Conservation (phyloP, 2,329 filamentous ascomycete genomes). For the Penicillium sp. region DNA sequence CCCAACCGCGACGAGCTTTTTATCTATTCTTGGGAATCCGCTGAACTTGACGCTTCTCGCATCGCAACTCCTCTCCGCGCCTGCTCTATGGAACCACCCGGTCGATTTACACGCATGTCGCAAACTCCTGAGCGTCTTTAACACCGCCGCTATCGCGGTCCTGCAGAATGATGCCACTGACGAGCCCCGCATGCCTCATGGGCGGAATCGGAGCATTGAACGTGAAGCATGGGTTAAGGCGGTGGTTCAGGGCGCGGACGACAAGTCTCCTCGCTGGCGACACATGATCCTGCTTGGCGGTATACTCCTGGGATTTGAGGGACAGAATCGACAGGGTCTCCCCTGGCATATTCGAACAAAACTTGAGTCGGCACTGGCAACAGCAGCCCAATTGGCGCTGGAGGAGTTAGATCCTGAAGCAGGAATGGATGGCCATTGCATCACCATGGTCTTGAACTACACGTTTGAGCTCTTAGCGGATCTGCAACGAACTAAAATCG, state of each 20-base stretch:
- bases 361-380: slow-evolving; percentile 71
- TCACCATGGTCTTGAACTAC: slow-evolving; percentile 73
- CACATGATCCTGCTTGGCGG: slow-evolving; percentile 80
- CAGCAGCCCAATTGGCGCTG: slow-evolving; percentile 73
- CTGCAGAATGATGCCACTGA: slow-evolving; percentile 47
- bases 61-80: slow-evolving; percentile 58
- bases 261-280: slow-evolving; percentile 70
- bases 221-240: slow-evolving; percentile 60
- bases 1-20: slow-evolving; percentile 49
- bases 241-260: slow-evolving; percentile 60
- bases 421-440: slow-evolving; percentile 51
- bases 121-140: slow-evolving; percentile 61
- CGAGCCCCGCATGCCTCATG: slow-evolving; percentile 35
- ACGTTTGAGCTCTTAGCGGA: slow-evolving; percentile 71
- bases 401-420: slow-evolving; percentile 53
- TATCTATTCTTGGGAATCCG: slow-evolving; percentile 57
- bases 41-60: slow-evolving; percentile 61
- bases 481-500: slow-evolving; percentile 56
- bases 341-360: slow-evolving; percentile 63
- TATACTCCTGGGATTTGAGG: slow-evolving; percentile 73
- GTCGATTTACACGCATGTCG: slow-evolving; percentile 57
- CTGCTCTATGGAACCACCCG: slow-evolving; percentile 58
- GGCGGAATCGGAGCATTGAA: slow-evolving; percentile 52
- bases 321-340: slow-evolving; percentile 63
- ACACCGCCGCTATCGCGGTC: slow-evolving; percentile 57